A percentile compares a stretch with the other conserved stretches of the same genome.
Evolutionary conservation across 148 eudicot species (phyloP).

Genomic region (Vaccinium macrocarpon): DNA sequence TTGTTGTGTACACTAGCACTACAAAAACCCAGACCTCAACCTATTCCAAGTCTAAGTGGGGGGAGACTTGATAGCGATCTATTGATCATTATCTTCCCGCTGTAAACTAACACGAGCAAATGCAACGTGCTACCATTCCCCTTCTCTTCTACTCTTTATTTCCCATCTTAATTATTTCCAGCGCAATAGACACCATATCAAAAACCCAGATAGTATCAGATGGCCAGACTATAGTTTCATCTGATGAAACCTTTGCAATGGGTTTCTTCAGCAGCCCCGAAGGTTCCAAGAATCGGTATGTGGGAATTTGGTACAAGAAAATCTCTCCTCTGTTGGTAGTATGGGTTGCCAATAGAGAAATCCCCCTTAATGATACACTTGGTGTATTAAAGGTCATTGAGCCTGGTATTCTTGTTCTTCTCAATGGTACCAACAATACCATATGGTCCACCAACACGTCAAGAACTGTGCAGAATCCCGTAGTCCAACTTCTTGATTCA

Average conservation of each 20-base stretch:
- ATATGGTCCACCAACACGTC: conserved; percentile 25
- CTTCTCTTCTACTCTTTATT: background rate
- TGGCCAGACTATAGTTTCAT: no score
- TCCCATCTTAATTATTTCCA: no score
- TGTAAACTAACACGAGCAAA: no score
- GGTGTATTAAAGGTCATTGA: background rate
- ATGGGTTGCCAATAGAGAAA: background rate
- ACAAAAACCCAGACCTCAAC: no score
- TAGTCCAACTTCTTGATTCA: background rate
- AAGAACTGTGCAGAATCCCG: background rate
- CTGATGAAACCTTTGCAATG: no score
- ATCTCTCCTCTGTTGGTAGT: background rate
- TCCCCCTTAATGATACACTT: background rate
- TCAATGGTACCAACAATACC: background rate
- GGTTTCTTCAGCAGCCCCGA: no score
- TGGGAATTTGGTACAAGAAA: conserved; percentile 21
- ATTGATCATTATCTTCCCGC: no score
- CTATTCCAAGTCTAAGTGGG: no score
- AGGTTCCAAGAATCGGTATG: background rate
- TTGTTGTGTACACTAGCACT: no score
- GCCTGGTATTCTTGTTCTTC: conserved; percentile 13
- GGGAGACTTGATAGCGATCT: no score
- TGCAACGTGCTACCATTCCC: background rate
- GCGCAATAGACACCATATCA: no score
- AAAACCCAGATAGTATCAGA: no score